These are phyloP conservation scores for Pichia scutulata DNA, from an alignment of 805 yeast genomes.

Conservation along the genomic window DNA sequence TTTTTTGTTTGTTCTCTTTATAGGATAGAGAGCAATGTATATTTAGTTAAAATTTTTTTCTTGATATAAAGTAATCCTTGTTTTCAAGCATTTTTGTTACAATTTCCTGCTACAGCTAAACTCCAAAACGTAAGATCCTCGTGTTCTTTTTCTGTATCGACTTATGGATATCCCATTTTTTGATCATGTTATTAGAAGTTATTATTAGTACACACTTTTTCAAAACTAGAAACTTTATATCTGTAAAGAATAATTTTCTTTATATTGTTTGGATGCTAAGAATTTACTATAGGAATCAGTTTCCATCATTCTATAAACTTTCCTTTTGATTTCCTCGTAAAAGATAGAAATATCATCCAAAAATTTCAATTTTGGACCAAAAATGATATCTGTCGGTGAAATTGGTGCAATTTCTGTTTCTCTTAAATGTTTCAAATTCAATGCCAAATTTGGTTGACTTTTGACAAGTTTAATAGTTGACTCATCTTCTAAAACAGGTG, in stretches of 20 bases:
- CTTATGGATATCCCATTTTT: too few species aligned
- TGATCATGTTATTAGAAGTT: neutral
- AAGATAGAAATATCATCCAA: slow-evolving; percentile 34
- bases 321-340: slow-evolving; percentile 40
- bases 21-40: slow-evolving; percentile 7
- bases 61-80: slow-evolving; percentile 1
- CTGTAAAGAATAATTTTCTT: slow-evolving; percentile 21
- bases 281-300: slow-evolving; percentile 71
- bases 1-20: slow-evolving; percentile 3
- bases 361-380: slow-evolving; percentile 29
- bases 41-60: slow-evolving; percentile 7
- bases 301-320: slow-evolving; percentile 55
- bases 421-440: slow-evolving; percentile 6
- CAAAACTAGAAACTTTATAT: neutral
- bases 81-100: neutral
- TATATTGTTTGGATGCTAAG: slow-evolving; percentile 34
- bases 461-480: neutral
- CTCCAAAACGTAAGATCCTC: too few species aligned
- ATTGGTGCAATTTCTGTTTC: slow-evolving; percentile 1
- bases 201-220: neutral
- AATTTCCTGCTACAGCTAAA: neutral
- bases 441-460: neutral
- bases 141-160: too few species aligned
- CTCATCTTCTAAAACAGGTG: neutral
- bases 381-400: slow-evolving; percentile 30